Evolutionary conservation across 2,329 filamentous ascomycete species (phyloP).

Genomic region (Emmonsia crescens): DNA sequence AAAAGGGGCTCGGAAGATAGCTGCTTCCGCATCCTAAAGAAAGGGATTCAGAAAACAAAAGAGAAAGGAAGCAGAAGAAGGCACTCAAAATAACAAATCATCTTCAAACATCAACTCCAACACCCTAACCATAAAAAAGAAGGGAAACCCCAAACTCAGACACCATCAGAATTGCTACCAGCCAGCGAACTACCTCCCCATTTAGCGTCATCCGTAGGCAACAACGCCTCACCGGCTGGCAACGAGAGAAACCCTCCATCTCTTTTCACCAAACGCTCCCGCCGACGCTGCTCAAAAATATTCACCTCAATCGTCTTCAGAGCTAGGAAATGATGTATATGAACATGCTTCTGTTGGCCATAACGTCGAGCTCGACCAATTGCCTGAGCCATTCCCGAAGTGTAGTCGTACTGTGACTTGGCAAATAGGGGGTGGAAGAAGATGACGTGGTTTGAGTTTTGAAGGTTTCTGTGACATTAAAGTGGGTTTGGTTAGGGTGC

Average conservation of each 20-base stretch:
- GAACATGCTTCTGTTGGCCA: conserved; percentile 47
- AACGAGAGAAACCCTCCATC: conserved; percentile 16
- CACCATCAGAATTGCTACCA: conserved; percentile 15
- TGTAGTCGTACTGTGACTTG: conserved; percentile 43
- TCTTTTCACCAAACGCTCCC: conserved; percentile 21
- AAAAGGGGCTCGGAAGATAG: not conserved
- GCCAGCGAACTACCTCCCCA: conserved; percentile 22
- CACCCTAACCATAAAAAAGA: not conserved
- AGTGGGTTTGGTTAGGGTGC: not conserved
- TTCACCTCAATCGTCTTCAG: conserved; percentile 37
- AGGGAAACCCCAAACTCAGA: not conserved
- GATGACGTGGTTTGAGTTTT: conserved; percentile 53
- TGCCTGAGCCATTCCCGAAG: conserved; percentile 50
- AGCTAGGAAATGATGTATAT: conserved; percentile 44
- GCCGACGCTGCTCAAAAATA: conserved; percentile 29
- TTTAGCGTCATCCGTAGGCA: conserved; percentile 13
- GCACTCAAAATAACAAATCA: not conserved
- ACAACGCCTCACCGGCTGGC: conserved; percentile 10
- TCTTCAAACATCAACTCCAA: not conserved
- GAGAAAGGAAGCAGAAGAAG: not conserved
- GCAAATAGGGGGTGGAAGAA: conserved; percentile 49
- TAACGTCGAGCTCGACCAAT: conserved; percentile 50
- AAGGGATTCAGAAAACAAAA: not conserved
- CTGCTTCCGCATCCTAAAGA: not conserved
- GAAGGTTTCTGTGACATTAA: conserved; percentile 42